Conservation (phyloP, 2,329 filamentous ascomycete genomes). For the Mycocentrospora acerina region DNA sequence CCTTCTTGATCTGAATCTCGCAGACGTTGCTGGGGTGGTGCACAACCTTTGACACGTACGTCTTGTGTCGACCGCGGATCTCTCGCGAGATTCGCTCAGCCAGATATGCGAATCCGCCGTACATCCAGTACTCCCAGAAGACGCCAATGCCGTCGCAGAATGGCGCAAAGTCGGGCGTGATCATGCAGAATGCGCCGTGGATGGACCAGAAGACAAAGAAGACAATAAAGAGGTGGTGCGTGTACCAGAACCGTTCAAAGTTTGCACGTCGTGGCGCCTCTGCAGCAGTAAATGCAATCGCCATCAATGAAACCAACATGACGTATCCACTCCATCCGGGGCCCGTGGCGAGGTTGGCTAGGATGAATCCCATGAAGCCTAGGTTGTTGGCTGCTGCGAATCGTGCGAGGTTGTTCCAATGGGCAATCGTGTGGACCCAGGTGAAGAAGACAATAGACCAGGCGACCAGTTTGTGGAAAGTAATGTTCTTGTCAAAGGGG, state of each 20-base stretch:
- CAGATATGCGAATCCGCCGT: constrained; percentile 77
- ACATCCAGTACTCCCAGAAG: constrained; percentile 91
- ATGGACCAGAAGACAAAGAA: constrained; percentile 93
- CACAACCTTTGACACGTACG: constrained; percentile 84
- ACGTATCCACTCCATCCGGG: constrained; percentile 86
- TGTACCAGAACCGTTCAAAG: constrained; percentile 90
- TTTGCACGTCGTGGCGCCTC: constrained; percentile 78
- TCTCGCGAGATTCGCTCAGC: constrained; percentile 78
- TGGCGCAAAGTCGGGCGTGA: constrained; percentile 77
- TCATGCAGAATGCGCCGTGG: constrained; percentile 89
- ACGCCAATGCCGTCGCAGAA: constrained; percentile 77
- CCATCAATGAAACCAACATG: constrained; percentile 77
- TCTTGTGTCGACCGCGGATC: constrained; percentile 77
- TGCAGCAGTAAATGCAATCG: constrained; percentile 74
- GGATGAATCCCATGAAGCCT: constrained; percentile 74
- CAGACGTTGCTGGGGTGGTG: constrained; percentile 87
- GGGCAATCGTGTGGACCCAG: constrained; percentile 81
- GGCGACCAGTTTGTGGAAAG: constrained; percentile 80
- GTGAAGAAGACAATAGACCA: constrained; percentile 90
- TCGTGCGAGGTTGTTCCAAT: constrained; percentile 84
- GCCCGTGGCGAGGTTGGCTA: constrained; percentile 75
- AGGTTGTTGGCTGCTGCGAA: constrained; percentile 73
- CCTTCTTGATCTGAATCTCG: constrained; percentile 91
- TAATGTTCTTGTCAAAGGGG: constrained; percentile 87
- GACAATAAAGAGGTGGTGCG: constrained; percentile 81